Conservation (phyloP, 2,329 filamentous ascomycete species). For the Penicillium nordicum region DNA sequence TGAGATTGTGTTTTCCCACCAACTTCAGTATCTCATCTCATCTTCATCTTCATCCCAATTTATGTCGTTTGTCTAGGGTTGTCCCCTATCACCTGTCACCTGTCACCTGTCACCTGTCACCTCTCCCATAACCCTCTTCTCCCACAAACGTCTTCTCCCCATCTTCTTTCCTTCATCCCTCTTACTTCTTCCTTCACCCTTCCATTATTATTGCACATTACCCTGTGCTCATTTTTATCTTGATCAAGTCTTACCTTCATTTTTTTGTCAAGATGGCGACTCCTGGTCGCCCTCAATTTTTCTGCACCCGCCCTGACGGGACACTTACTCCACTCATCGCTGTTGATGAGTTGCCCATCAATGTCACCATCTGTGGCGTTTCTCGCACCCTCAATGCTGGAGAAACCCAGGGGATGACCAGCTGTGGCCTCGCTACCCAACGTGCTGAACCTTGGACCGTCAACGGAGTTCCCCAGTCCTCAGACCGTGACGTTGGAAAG, state of each 20-base stretch:
- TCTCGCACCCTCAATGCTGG: conserved; percentile 34
- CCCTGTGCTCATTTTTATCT: not conserved
- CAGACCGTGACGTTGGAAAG: not conserved
- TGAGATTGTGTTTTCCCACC: not conserved
- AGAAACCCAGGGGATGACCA: conserved; percentile 45
- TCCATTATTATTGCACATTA: not conserved
- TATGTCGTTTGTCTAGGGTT: not conserved
- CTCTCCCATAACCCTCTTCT: not conserved
- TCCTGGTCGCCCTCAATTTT: conserved; percentile 39
- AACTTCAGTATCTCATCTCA: not conserved
- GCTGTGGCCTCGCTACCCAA: conserved; percentile 35
- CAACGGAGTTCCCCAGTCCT: conserved; percentile 19
- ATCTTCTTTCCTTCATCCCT: conserved; percentile 8
- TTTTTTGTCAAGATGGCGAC: conserved; percentile 19
- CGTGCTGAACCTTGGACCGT: conserved; percentile 37
- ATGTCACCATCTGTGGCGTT: conserved; percentile 37
- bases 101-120: not conserved
- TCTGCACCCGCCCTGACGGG: conserved; percentile 42
- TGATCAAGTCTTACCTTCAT: not conserved
- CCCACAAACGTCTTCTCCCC: conserved; percentile 2
- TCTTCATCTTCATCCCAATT: not conserved
- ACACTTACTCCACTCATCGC: conserved; percentile 43
- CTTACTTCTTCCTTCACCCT: conserved; percentile 4
- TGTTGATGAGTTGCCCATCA: conserved; percentile 44
- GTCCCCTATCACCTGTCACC: not conserved